Conservation (phyloP, 345 rosid genomes). For the Populus nigra region DNA sequence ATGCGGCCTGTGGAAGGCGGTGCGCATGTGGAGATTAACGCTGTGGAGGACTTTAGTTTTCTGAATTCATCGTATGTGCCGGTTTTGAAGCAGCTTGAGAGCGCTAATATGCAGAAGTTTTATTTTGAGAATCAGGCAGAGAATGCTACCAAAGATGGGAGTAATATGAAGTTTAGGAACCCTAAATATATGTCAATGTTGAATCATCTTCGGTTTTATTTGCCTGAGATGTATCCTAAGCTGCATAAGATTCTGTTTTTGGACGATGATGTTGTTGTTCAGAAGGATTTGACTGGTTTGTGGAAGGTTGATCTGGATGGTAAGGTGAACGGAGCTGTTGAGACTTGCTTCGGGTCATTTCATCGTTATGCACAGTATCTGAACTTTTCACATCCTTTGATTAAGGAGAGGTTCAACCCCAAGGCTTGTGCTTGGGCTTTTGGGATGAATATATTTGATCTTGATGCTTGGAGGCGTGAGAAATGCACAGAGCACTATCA, state of each 20-base stretch:
- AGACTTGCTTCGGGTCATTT: constrained; percentile 89
- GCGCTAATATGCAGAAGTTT: constrained; percentile 54
- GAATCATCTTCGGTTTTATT: constrained; percentile 79
- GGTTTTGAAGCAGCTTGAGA: constrained; percentile 65
- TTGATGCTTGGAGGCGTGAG: constrained; percentile 81
- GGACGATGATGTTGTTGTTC: constrained; percentile 95
- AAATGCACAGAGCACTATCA: constrained; percentile 53
- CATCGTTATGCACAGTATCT: constrained; percentile 75
- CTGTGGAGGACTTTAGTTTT: constrained; percentile 64
- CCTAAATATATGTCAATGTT: constrained; percentile 64
- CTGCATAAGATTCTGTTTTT: constrained; percentile 74
- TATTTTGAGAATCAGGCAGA: constrained; percentile 46
- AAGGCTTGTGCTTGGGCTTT: constrained; percentile 92
- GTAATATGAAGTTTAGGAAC: constrained; percentile 50
- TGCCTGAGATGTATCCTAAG: constrained; percentile 86
- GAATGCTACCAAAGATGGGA: constrained; percentile 37
- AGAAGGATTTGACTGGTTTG: constrained; percentile 77
- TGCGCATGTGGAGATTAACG: constrained; percentile 71
- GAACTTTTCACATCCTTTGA: constrained; percentile 69
- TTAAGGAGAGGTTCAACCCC: constrained; percentile 66
- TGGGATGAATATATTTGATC: constrained; percentile 91
- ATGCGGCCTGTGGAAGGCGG: constrained; percentile 83
- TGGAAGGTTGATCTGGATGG: constrained; percentile 87
- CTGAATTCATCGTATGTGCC: constrained; percentile 73
- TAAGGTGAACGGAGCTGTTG: constrained; percentile 92